These are phyloP conservation scores for Amanita pseudoporphyria DNA, from an alignment of 768 basidiomycete species.

Conservation along the genomic window DNA sequence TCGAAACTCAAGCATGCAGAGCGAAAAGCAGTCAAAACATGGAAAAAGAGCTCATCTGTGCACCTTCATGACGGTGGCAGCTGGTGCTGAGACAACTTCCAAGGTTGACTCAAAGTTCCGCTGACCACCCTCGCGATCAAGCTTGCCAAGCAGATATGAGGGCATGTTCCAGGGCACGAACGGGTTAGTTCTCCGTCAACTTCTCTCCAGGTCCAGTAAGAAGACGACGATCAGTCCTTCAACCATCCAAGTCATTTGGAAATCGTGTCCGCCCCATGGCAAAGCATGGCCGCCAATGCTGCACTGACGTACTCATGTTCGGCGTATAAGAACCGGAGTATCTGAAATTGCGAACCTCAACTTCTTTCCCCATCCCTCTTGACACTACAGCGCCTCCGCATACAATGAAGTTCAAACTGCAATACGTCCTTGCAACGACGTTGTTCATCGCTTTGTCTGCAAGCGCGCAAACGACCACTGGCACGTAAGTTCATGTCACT, in stretches of 20 bases:
- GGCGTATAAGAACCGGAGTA: neutral
- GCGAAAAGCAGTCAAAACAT: too few relatives aligned
- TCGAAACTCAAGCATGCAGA: too few relatives aligned
- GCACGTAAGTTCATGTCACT: neutral
- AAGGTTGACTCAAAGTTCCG: too few relatives aligned
- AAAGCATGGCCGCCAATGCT: neutral
- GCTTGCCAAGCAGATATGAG: too few relatives aligned
- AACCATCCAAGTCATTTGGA: too few relatives aligned
- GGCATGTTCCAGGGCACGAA: constrained; percentile 1
- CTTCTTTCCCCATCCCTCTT: neutral
- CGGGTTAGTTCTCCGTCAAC: neutral
- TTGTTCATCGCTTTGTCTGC: neutral
- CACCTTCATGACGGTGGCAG: too few relatives aligned
- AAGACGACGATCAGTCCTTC: too few relatives aligned
- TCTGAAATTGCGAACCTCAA: neutral
- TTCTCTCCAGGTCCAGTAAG: too few relatives aligned
- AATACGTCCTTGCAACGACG: neutral
- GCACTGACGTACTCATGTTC: neutral
- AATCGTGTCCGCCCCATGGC: neutral
- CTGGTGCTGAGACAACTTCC: too few relatives aligned
- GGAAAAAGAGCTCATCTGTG: too few relatives aligned
- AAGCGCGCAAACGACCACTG: neutral
- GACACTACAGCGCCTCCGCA: neutral
- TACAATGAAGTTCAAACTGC: constrained; percentile 6
- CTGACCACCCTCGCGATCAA: neutral